Evolutionary conservation across 225 moss, liverwort and hornwort species (phyloP).

Genomic region (Straminergon stramineum): DNA sequence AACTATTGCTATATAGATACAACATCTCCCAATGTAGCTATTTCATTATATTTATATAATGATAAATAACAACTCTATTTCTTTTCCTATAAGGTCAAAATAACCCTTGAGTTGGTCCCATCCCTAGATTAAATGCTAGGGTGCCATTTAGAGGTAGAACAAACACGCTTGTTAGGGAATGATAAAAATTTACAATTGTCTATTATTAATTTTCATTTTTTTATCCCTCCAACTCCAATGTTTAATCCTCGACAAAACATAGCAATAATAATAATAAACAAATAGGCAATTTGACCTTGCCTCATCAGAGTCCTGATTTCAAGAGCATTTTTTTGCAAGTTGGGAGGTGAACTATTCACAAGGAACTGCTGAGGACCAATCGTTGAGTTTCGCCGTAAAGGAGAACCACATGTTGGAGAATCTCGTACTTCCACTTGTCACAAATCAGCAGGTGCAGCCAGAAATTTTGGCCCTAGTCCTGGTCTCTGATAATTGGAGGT

Average conservation of each 20-base stretch:
- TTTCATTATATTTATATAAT: neutral
- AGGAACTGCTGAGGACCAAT: neutral
- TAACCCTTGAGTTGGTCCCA: rapidly evolving
- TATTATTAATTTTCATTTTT: neutral
- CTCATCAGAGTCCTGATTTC: neutral
- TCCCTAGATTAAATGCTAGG: neutral
- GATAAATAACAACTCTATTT: neutral
- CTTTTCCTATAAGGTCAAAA: neutral
- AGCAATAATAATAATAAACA: neutral
- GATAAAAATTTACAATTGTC: neutral
- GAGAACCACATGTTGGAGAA: slow-evolving; percentile 8
- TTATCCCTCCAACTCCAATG: neutral
- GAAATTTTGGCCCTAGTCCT: neutral
- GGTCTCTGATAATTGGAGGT: neutral
- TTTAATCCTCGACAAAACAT: no score
- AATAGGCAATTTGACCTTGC: neutral
- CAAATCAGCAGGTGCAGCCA: neutral
- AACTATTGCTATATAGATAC: neutral
- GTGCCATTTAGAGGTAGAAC: rapidly evolving
- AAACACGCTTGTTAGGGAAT: neutral
- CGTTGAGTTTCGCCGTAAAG: neutral
- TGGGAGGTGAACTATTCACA: neutral
- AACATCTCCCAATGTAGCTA: neutral
- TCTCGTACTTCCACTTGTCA: neutral
- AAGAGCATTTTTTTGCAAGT: neutral